Conservation (phyloP, 352 stramenopile species). For the Globisporangium heterothallicum region DNA sequence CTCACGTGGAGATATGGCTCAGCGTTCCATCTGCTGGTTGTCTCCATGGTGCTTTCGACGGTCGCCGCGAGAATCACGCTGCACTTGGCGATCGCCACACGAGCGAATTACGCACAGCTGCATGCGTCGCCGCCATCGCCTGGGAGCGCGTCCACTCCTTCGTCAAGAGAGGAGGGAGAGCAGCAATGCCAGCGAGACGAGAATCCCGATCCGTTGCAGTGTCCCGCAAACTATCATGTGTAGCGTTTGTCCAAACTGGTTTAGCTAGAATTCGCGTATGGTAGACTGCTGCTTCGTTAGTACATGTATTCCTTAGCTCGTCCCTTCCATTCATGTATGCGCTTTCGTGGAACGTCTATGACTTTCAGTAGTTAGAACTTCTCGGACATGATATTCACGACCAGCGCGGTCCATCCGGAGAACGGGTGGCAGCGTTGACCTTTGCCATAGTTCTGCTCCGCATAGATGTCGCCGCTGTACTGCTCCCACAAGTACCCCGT, state of each 20-base stretch:
- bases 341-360: too few relatives aligned
- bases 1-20: constrained; percentile 33
- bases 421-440: constrained; percentile 91
- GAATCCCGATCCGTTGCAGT: constrained; percentile 34
- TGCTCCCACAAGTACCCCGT: constrained; percentile 93
- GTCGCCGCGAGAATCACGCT: constrained; percentile 24
- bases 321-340: not conserved
- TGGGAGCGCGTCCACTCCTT: not conserved
- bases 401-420: constrained; percentile 90
- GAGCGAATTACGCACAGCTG: constrained; percentile 18
- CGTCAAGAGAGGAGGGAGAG: not conserved
- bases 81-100: constrained; percentile 7
- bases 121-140: not conserved
- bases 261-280: too few relatives aligned
- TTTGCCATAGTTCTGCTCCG: constrained; percentile 44
- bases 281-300: too few relatives aligned
- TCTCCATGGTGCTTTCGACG: constrained; percentile 22
- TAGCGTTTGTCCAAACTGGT: constrained; percentile 13
- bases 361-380: constrained; percentile 79
- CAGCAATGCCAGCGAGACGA: not conserved
- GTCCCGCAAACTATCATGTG: constrained; percentile 51
- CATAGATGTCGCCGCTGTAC: constrained; percentile 80
- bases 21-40: constrained; percentile 32
- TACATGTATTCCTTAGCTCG: too few relatives aligned
- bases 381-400: constrained; percentile 92